Base-by-base conservation (phyloP, 345 rosid species). In the Abelmoschus esculentus region DNA sequence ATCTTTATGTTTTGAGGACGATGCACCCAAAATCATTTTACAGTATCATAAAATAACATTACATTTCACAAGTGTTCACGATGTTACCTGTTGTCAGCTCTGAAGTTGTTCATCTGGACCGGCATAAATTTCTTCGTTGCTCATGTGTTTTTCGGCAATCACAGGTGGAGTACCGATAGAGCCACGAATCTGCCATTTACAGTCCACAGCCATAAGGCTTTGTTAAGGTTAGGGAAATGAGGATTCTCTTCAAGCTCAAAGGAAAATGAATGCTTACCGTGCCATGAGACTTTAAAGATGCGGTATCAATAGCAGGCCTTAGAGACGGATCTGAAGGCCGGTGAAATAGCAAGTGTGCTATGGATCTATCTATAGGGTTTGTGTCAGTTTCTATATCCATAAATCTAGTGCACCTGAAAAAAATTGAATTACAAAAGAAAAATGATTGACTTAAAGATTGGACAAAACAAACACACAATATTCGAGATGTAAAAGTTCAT, bases 321-420 rank as follows among this genome's bases (percentile, higher is more conserved):
- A 5, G 56, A 52, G 56, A 52, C 1, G 56, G 56, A n/a, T 52
- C 56, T n/a, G 56, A 52, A 52, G 56, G 56, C 26, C 56, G n/a
- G 56, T 52, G 56, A 52, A 52, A 52, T 6, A 52, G 56, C 22
- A 52, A 52, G 56, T 52, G 56, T 52, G 56, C 56, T 52, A 52
- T 17, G 56, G 56, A 52, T 52, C 56, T 52, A 52, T 52, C 56
- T 52, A 52, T 52, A 15, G 56, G 56, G 56, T 52, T 52, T 52
- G 56, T 52, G 22, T 52, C 56, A 15, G 56, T 52, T 52, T 52
- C 56, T 15, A 52, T 52, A 52, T 17, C 56, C 56, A 52, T 52
- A 52, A 52, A 52, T n/a, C 56, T 6, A 17, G 56, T 15, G 56
- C 7, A 76, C 90, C 98, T 92, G 85, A 42, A 60, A 42, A 36